Percentiles rank a stretch among this genome's conserved stretches.
These are phyloP conservation scores for Mycena metata DNA, from an alignment of 768 basidiomycete species.

Conservation along the genomic window DNA sequence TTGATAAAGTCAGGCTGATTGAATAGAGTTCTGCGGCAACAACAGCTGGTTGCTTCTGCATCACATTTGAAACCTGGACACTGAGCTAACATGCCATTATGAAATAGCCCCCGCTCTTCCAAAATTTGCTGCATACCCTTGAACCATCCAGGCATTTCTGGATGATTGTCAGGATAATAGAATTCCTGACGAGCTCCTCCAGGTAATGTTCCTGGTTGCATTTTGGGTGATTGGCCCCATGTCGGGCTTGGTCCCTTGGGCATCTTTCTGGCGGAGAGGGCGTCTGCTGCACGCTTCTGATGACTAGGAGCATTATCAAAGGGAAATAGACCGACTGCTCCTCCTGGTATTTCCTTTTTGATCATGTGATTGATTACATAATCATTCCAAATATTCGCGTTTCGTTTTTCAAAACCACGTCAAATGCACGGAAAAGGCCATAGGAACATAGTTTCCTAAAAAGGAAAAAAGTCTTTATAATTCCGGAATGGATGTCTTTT, in stretches of 20 bases:
- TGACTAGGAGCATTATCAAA: slow-evolving; percentile 44
- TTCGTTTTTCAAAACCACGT: too few relatives aligned
- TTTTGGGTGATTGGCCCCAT: too few relatives aligned
- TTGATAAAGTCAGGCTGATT: too few relatives aligned
- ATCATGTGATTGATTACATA: too few relatives aligned
- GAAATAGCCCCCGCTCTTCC: neutral
- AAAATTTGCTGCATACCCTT: neutral
- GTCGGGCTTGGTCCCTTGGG: slow-evolving; percentile 40
- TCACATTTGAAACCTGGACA: slow-evolving; percentile 2
- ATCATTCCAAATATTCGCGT: too few relatives aligned
- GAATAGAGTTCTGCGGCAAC: neutral
- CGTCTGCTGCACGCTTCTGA: slow-evolving; percentile 43
- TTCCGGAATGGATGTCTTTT: too few relatives aligned
- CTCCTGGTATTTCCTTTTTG: too few relatives aligned
- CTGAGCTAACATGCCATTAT: neutral
- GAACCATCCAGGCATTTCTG: neutral
- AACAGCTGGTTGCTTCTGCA: neutral
- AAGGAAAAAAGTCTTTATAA: too few relatives aligned
- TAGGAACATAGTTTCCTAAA: too few relatives aligned
- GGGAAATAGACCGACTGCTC: slow-evolving; percentile 33
- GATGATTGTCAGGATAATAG: slow-evolving; percentile 49
- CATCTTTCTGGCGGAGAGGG: slow-evolving; percentile 47
- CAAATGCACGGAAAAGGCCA: too few relatives aligned
- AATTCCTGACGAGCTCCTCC: slow-evolving; percentile 45
- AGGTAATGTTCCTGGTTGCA: slow-evolving; percentile 39